Conservation (phyloP, 106 monocot species). For the Posidonia australis region DNA sequence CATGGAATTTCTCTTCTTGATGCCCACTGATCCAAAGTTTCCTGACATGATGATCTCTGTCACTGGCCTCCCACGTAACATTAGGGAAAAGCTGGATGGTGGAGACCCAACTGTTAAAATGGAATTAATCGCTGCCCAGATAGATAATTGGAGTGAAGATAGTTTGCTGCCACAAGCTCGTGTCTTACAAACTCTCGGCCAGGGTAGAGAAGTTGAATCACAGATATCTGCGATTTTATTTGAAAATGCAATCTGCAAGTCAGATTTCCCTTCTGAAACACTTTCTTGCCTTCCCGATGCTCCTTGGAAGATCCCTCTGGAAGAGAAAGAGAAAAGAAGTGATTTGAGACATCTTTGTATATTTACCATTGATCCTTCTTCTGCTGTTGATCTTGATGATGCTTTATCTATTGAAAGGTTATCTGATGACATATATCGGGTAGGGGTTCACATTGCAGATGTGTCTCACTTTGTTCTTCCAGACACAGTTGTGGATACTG, state of each 20-base stretch:
- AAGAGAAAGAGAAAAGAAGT: conserved; percentile 48
- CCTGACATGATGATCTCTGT: conserved; percentile 55
- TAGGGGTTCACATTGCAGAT: conserved; percentile 92
- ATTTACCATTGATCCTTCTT: conserved; percentile 77
- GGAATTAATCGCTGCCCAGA: conserved; percentile 58
- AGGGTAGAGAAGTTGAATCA: conserved; percentile 60
- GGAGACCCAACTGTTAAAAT: conserved; percentile 49
- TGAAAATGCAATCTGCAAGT: conserved; percentile 59
- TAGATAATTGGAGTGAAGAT: conserved; percentile 68
- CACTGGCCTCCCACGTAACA: conserved; percentile 33
- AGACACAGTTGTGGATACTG: conserved; percentile 56
- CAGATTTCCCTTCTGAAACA: conserved; percentile 47
- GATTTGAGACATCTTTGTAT: conserved; percentile 64
- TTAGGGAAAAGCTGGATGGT: conserved; percentile 32
- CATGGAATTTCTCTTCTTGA: conserved; percentile 26
- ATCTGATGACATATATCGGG: conserved; percentile 36
- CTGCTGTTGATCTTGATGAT: conserved; percentile 83
- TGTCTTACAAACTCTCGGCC: conserved; percentile 41
- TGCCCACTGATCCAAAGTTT: conserved; percentile 61
- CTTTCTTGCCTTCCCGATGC: conserved; percentile 44
- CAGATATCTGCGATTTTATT: conserved; percentile 84
- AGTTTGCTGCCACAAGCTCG: conserved; percentile 39
- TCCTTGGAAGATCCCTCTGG: conserved; percentile 48
- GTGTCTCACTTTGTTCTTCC: conserved; percentile 79
- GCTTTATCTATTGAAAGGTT: conserved; percentile 74